A percentile compares a stretch with the other conserved stretches of the same genome.
Evolutionary conservation across 2,329 filamentous ascomycete genomes (phyloP).

Genomic region (Colletotrichum tropicale): DNA sequence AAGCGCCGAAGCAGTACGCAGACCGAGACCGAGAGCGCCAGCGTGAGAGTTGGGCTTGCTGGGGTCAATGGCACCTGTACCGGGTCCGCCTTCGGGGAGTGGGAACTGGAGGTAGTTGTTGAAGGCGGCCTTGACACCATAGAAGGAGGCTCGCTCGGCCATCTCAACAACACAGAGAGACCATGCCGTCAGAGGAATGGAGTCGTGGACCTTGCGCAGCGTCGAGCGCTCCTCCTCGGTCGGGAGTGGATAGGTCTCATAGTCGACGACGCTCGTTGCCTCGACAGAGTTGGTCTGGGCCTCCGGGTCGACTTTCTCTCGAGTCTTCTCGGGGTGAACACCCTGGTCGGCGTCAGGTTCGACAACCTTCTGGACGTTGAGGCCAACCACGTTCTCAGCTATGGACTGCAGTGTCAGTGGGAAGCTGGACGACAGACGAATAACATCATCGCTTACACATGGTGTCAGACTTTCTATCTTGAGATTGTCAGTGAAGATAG

Average conservation of each 20-base stretch:
- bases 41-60: constrained; percentile 46
- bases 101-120: constrained; percentile 67
- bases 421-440: too few species aligned
- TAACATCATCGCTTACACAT: not conserved
- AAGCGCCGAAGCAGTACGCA: constrained; percentile 55
- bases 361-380: constrained; percentile 8
- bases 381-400: constrained; percentile 13
- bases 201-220: constrained; percentile 44
- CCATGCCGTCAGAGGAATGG: constrained; percentile 57
- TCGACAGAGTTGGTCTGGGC: not conserved
- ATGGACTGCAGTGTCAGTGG: not conserved
- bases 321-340: not conserved
- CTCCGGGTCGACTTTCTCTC: not conserved
- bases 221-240: constrained; percentile 13
- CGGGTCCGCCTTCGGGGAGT: constrained; percentile 55
- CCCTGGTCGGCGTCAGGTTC: constrained; percentile 3
- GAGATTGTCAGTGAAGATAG: not conserved
- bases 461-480: not conserved
- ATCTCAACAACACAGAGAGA: constrained; percentile 64
- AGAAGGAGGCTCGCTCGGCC: constrained; percentile 65
- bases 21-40: constrained; percentile 65
- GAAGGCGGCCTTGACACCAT: constrained; percentile 58
- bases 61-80: constrained; percentile 45
- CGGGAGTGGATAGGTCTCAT: not conserved
- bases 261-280: not conserved